Evolutionary conservation across 1,284 basidiomycete species (phyloP), one percentile per base, ranked within the genome.

Genomic region (Papiliotrema flavescens): DNA sequence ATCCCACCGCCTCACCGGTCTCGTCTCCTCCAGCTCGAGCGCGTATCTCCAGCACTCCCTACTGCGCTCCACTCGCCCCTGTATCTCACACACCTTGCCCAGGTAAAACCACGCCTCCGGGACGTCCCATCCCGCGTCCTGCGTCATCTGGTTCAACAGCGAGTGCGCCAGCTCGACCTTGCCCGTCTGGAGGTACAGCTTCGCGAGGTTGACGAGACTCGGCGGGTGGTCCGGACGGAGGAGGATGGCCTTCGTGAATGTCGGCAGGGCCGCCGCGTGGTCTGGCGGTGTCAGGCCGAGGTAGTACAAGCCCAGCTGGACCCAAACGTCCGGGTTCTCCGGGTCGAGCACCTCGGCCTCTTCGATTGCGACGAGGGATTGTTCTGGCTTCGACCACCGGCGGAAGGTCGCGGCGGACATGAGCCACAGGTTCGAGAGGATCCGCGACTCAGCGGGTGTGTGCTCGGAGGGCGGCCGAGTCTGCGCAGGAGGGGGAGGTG

Each of bases 381-480:
- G 90, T 56, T 94, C 90, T 53, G 90, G 83, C 77, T 94, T 93
- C 11, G 89, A 89, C 47, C 88, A 80, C 54, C 95, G 80, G 34
- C 96, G 82, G 79, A 97, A 98, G 0, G 90, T 94, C 4, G 96
- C 93, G 0, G 95, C 91, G 2, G 86, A 88, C 82, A 91, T 89
- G 6, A 98, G 78, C 95, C 95, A 99, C 20, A 98, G 78, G 63
- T 91, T 85, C 53, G 88, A 89, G 53, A 98, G 78, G 35, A 94
- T 75, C 32, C 85, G 79, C 37, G 85, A 84, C 65, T 90, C 88
- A 47, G 79, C 82, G n/a, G 81, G 79, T 15, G 80, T 79, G 6
- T 82, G 79, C 40, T 68, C 74, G 23, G 64, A 60, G 1, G 59
- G 42, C 7, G 51, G 45, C 2, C 32, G 26, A 5, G 43, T 32